A percentile compares a stretch with the other conserved stretches of the same genome.
These are phyloP conservation scores for Leishmania braziliensis DNA, from an alignment of 208 protist species.

Conservation along the genomic window DNA sequence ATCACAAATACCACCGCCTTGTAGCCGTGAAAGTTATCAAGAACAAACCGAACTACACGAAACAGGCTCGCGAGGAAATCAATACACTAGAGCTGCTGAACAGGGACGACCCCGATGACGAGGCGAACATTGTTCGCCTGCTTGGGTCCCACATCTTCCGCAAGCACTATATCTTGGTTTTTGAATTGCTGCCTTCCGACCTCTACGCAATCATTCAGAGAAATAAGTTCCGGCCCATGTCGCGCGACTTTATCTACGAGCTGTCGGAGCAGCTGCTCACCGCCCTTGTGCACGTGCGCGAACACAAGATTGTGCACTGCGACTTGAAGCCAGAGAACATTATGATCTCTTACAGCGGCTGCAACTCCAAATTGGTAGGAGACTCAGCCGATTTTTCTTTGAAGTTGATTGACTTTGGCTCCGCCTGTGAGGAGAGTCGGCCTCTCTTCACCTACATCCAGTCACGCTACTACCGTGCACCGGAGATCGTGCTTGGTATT, in stretches of 20 bases:
- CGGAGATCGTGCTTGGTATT: conserved; percentile 90
- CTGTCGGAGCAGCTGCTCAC: conserved; percentile 69
- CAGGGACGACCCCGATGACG: conserved; percentile 59
- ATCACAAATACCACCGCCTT: conserved; percentile 53
- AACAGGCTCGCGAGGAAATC: conserved; percentile 87
- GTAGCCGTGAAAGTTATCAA: conserved; percentile 91
- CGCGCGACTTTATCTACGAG: conserved; percentile 72
- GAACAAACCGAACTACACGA: conserved; percentile 76
- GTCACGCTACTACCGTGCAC: conserved; percentile 93
- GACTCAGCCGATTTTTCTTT: conserved; percentile 55
- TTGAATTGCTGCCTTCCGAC: conserved; percentile 75
- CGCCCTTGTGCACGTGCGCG: conserved; percentile 66
- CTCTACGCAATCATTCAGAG: conserved; percentile 72
- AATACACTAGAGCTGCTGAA: conserved; percentile 70
- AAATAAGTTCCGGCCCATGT: conserved; percentile 78
- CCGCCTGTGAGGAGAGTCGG: conserved; percentile 93
- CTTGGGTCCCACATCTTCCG: conserved; percentile 67
- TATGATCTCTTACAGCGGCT: conserved; percentile 57
- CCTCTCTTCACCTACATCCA: conserved; percentile 95
- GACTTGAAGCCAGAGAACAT: conserved; percentile 98
- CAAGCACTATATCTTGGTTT: conserved; percentile 79
- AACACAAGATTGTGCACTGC: conserved; percentile 93
- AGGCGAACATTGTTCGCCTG: conserved; percentile 71
- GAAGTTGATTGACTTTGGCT: conserved; percentile 98
- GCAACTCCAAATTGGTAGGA: background rate